Conservation (phyloP, 2,329 filamentous ascomycete species). For the Aspergillus unguis region DNA sequence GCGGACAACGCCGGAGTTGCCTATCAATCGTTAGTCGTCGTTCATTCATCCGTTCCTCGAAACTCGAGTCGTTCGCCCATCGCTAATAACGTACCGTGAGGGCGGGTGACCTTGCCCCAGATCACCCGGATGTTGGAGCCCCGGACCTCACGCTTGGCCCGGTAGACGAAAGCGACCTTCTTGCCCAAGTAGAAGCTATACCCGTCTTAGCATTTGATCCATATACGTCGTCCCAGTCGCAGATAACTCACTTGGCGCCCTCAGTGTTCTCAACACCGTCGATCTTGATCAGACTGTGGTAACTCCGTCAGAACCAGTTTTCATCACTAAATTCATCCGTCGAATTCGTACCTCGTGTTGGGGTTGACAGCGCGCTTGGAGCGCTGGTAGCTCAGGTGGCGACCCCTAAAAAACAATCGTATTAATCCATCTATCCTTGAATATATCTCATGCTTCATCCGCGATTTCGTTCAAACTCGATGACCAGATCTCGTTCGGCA, state of each 20-base stretch:
- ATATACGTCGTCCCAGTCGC: neutral
- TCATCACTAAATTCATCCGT: constrained; percentile 6
- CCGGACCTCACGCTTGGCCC: constrained; percentile 87
- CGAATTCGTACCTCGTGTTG: constrained; percentile 59
- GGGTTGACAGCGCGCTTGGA: constrained; percentile 89
- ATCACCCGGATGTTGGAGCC: constrained; percentile 99
- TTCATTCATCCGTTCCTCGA: neutral
- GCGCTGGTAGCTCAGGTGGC: constrained; percentile 97
- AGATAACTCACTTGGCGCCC: constrained; percentile 68
- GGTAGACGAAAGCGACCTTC: constrained; percentile 98
- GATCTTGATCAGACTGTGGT: constrained; percentile 82
- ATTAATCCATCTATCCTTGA: constrained; percentile 32
- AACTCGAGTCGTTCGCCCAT: neutral
- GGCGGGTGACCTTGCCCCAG: constrained; percentile 96
- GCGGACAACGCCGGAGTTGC: constrained; percentile 97
- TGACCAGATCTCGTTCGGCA: constrained; percentile 15
- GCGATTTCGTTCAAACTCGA: constrained; percentile 5
- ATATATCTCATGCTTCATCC: constrained; percentile 13
- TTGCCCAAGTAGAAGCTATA: constrained; percentile 91
- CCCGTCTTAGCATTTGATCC: constrained; percentile 22
- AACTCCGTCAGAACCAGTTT: constrained; percentile 24
- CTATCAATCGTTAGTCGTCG: constrained; percentile 44
- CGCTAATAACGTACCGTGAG: constrained; percentile 68
- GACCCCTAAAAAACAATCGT: constrained; percentile 64
- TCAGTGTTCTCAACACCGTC: constrained; percentile 92